Conservation (phyloP, 257 asterid genomes). For the Solanum verrucosum region DNA sequence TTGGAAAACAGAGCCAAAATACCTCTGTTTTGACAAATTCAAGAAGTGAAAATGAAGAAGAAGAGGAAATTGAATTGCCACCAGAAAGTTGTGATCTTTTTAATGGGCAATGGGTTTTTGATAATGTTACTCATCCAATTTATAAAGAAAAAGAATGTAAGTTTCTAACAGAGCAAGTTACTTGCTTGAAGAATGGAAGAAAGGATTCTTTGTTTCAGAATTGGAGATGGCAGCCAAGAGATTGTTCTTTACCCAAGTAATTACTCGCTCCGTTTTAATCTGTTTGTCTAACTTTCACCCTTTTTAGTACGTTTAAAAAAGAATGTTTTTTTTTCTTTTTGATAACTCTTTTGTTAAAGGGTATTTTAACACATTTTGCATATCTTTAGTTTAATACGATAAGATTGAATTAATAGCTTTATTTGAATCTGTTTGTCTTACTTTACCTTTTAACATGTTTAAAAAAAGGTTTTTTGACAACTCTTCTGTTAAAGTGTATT, state of each 20-base stretch:
- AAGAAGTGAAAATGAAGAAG: conserved; percentile 18
- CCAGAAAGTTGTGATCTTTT: conserved; percentile 62
- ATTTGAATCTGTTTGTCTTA: no score
- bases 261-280: not conserved
- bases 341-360: not conserved
- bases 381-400: not conserved
- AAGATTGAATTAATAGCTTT: no score
- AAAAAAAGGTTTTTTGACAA: no score
- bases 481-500: no score
- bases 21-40: conserved; percentile 21
- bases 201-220: conserved; percentile 54
- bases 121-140: conserved; percentile 48
- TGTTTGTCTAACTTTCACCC: not conserved
- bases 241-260: conserved; percentile 71
- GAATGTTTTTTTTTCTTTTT: accelerated
- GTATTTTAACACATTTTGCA: accelerated
- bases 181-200: conserved; percentile 74
- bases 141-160: conserved; percentile 62
- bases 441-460: no score
- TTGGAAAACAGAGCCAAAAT: conserved; percentile 1
- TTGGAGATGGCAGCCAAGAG: conserved; percentile 86
- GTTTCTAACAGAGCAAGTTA: conserved; percentile 67
- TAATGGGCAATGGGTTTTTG: conserved; percentile 66
- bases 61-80: conserved; percentile 35
- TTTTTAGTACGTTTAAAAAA: not conserved